Conservation (phyloP, 2,329 filamentous ascomycete genomes). For the Pseudogymnoascus sp. region DNA sequence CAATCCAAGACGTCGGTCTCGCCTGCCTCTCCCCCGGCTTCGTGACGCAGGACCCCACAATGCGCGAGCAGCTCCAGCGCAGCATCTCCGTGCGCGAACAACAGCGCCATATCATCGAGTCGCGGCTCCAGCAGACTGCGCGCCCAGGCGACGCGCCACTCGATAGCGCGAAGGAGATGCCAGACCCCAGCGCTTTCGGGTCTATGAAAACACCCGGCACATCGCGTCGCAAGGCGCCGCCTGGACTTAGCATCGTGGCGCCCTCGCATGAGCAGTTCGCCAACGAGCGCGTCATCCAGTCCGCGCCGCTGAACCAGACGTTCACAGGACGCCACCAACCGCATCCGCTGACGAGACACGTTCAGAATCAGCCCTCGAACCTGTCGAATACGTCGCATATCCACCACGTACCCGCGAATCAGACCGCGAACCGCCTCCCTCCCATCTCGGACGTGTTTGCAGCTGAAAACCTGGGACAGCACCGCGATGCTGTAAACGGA, state of each 20-base stretch:
- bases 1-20: constrained; percentile 85
- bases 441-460: constrained; percentile 94
- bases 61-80: constrained; percentile 90
- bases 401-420: constrained; percentile 77
- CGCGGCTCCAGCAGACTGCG: constrained; percentile 77
- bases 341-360: constrained; percentile 66
- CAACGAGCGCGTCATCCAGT: constrained; percentile 92
- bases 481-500: constrained; percentile 39
- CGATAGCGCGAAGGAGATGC: constrained; percentile 46
- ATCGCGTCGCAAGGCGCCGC: constrained; percentile 71
- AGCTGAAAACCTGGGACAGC: constrained; percentile 58
- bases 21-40: constrained; percentile 95
- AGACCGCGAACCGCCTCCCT: constrained; percentile 85
- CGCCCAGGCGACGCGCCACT: constrained; percentile 63
- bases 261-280: constrained; percentile 89
- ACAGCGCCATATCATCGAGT: constrained; percentile 90
- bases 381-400: constrained; percentile 81
- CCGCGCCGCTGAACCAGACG: constrained; percentile 85
- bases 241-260: constrained; percentile 88
- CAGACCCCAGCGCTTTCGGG: constrained; percentile 31
- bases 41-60: constrained; percentile 89
- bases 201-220: constrained; percentile 65
- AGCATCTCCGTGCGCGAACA: constrained; percentile 91
- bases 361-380: constrained; percentile 73
- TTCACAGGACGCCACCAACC: constrained; percentile 84